phyloP scores from a whole-genome alignment of 805 yeast genomes.

The Metschnikowia arizonensis region DNA sequence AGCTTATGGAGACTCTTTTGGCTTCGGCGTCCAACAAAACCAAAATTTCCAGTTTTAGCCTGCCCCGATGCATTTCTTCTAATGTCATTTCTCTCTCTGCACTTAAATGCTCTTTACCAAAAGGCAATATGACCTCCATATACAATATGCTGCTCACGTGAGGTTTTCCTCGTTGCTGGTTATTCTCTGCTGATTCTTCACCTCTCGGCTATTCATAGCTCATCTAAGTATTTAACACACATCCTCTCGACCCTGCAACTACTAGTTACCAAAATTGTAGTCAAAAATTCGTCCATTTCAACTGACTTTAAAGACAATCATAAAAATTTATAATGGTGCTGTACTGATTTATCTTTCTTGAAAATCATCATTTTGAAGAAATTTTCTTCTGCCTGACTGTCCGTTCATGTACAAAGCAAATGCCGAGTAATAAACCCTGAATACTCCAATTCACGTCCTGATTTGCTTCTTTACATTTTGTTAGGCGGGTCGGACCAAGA shows the following conservation, averaged over 20 bases:
- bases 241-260: not conserved
- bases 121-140: not conserved
- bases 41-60: slow-evolving; percentile 43
- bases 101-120: not conserved
- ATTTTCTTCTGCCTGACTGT: no score
- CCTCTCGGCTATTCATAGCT: slow-evolving; percentile 1
- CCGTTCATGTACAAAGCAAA: no score
- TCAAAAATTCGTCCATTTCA: no score
- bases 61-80: not conserved
- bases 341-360: no score
- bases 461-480: no score
- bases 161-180: not conserved
- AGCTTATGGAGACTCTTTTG: slow-evolving; percentile 78
- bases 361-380: no score
- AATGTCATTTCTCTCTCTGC: not conserved
- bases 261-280: no score
- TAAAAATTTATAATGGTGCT: no score
- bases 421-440: no score
- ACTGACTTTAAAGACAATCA: no score
- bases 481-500: no score
- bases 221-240: not conserved
- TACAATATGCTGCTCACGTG: not conserved
- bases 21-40: slow-evolving; percentile 70
- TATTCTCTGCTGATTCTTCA: not conserved
- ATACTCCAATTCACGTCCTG: no score